Evolutionary conservation across 768 basidiomycete species (phyloP), one percentile per base, ranked within the genome.

Genomic region (Wakefieldia striispora): DNA sequence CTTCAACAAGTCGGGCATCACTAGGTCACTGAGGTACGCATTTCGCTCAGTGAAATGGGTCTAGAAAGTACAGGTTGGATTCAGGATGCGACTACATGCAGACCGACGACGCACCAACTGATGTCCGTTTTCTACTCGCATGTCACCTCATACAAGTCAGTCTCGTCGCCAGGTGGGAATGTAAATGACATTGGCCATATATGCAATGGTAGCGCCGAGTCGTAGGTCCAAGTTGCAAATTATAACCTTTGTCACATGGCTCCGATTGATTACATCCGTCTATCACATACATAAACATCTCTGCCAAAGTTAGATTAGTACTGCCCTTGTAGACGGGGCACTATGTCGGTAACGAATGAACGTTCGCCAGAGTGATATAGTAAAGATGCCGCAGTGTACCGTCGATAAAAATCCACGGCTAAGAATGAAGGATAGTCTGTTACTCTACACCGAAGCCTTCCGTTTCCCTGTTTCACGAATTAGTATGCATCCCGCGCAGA

Each of bases 391-490:
- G 26, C 31, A 17, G 35, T 26, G 41, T 20, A 52, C 24, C 43
- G 21, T 14, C 36, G 27, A 38, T 37, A 27, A 47, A 47, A 45
- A 49, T 38, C 38, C n/a, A 37, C 43, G 35, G 43, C 47, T 43
- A 42, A 56, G 27, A 51, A 40, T 21, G 33, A 53, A 43, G 3
- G 12, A 38, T 49, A 35, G 21, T 50, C 49, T 17, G 26, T 54
- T 65, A 84, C 60, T 84, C 83, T 51, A 81, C 79, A 41, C 82
- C 83, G 51, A 88, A 88, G 16, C 86, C 86, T 74, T 88, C 86
- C 39, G 86, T 87, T 70, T 88, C 86, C 68, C 86, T 88, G 62
- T 1, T 53, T 45, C 46, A 20, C 39, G 20, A 24, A 41, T 61
- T 12, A 62, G 45, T 17, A 50, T n/a, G 8, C n/a, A 14, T 26